Evolutionary conservation across 1,284 basidiomycete species (phyloP).

Genomic region (Tetrapyrgos nigripes): DNA sequence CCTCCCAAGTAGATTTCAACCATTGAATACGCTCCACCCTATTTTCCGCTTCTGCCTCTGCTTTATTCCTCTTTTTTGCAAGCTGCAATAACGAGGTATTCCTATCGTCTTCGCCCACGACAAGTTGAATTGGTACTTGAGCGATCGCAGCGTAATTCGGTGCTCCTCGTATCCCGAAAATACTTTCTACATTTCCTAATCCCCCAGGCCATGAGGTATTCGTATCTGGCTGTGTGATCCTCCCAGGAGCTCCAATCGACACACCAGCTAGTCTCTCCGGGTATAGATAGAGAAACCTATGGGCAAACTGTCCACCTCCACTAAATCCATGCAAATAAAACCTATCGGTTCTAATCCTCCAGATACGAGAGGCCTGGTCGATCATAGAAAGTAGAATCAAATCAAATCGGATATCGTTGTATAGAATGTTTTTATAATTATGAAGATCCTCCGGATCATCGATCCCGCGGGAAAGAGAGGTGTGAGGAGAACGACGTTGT

Average conservation of each 20-base stretch:
- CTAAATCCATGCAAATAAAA: conserved; percentile 33
- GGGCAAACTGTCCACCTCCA: conserved; percentile 32
- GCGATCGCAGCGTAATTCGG: conserved; percentile 16
- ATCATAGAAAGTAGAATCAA: conserved; percentile 28
- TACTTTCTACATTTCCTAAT: conserved; percentile 13
- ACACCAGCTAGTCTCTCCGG: conserved; percentile 24
- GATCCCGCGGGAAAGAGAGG: conserved; percentile 33
- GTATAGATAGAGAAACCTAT: conserved; percentile 31
- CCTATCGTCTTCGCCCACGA: conserved; percentile 29
- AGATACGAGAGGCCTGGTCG: conserved; percentile 24
- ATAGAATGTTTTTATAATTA: conserved; percentile 27
- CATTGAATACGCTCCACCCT: conserved; percentile 19
- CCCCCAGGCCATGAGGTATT: conserved; percentile 27
- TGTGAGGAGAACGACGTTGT: conserved; percentile 21
- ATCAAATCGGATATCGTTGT: conserved; percentile 30
- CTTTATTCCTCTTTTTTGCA: conserved; percentile 15
- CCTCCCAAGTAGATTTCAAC: conserved; percentile 15
- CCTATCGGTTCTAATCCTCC: conserved; percentile 21
- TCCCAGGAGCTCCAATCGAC: conserved; percentile 31
- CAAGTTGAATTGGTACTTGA: conserved; percentile 23
- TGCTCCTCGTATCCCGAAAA: conserved; percentile 12
- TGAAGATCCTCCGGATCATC: conserved; percentile 25
- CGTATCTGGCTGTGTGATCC: conserved; percentile 23
- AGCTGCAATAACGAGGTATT: conserved; percentile 13
- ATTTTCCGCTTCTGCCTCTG: conserved; percentile 16